Conservation (phyloP, 202 grass and related monocot genomes). For the Digitaria exilis region DNA sequence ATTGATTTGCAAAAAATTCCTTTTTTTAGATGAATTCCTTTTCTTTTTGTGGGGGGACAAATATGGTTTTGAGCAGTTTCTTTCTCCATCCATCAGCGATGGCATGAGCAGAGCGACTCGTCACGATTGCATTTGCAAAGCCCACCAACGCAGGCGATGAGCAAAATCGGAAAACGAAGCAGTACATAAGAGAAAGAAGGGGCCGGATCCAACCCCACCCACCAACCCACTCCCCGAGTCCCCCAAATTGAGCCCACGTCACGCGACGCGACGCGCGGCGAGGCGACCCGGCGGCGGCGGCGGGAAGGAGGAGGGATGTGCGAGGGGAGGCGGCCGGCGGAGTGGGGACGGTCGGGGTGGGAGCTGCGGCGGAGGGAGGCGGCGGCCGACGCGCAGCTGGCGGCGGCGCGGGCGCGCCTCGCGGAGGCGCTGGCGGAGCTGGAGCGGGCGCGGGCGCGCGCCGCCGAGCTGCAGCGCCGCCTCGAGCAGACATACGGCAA, state of each 20-base stretch:
- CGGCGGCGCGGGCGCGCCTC: constrained; percentile 49
- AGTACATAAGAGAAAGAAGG: neutral
- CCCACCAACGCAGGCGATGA: neutral
- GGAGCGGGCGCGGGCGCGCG: constrained; percentile 51
- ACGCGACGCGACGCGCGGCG: neutral
- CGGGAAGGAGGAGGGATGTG: constrained; percentile 35
- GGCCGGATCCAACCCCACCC: neutral
- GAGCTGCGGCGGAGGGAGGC: constrained; percentile 49
- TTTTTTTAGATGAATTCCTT: too few species aligned
- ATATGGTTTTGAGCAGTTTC: neutral
- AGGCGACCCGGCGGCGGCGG: neutral
- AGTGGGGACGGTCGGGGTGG: constrained; percentile 21
- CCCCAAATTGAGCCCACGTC: neutral
- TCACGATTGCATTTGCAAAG: neutral
- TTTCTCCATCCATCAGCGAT: neutral
- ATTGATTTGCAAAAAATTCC: neutral
- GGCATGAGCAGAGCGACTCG: neutral
- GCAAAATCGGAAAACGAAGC: neutral
- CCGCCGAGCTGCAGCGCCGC: too few species aligned
- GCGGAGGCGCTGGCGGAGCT: constrained; percentile 59
- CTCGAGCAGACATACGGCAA: constrained; percentile 57
- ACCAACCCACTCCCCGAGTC: neutral
- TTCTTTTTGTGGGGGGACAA: too few species aligned
- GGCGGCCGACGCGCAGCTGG: constrained; percentile 45
- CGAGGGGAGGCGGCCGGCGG: constrained; percentile 43